phyloP scores from a whole-genome alignment of 345 rosid species.

The Ceriops zippeliana region DNA sequence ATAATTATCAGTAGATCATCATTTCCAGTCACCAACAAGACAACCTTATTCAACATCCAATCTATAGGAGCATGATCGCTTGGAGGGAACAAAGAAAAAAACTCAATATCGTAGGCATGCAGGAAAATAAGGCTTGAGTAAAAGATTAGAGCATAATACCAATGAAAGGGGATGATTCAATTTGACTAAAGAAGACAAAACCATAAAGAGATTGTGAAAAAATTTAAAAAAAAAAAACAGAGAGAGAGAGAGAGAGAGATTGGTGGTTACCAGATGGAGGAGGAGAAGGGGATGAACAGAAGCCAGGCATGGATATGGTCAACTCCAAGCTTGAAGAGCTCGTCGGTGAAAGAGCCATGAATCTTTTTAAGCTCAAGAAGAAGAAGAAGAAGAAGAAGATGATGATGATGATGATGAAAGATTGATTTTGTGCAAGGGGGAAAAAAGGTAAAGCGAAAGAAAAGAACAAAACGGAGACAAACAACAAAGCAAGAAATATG shows the following conservation, averaged over 20 bases:
- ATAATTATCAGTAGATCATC: background rate
- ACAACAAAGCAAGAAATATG: conserved; percentile 17
- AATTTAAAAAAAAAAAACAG: background rate
- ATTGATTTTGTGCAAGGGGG: conserved; percentile 18
- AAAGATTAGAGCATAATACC: too few species aligned
- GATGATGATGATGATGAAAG: conserved; percentile 16
- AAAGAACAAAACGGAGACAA: conserved; percentile 14
- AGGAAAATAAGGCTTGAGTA: background rate
- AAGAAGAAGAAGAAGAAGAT: conserved; percentile 10
- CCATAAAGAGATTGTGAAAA: background rate
- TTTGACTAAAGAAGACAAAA: background rate
- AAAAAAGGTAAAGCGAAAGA: conserved; percentile 19
- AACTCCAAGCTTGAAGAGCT: conserved; percentile 71
- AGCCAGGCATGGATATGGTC: conserved; percentile 78
- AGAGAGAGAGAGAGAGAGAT: background rate
- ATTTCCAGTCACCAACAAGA: background rate
- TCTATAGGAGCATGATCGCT: conserved; percentile 5
- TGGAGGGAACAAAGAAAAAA: background rate
- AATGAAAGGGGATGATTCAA: background rate
- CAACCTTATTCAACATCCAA: background rate
- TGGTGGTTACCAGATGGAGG: conserved; percentile 47
- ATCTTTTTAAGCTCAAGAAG: background rate
- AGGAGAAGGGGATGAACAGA: conserved; percentile 55
- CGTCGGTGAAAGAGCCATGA: conserved; percentile 54
- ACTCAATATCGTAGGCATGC: background rate